Percentiles rank a stretch among this genome's conserved stretches.
phyloP scores from a whole-genome alignment of 2,329 filamentous ascomycete species.

The Scedosporium dehoogii region DNA sequence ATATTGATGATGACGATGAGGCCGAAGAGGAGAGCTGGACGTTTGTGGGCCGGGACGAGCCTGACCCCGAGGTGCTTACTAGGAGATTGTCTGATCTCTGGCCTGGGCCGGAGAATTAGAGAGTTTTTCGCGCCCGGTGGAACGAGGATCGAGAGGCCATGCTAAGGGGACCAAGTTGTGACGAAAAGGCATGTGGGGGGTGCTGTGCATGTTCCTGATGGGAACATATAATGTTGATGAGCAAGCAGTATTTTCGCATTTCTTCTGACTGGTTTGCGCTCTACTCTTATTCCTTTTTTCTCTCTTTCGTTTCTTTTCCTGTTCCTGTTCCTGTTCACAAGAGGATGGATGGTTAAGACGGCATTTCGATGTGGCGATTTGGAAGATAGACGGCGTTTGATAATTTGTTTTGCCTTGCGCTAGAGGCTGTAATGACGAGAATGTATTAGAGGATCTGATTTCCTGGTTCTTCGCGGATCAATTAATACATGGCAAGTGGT shows the following conservation, averaged over 20 bases:
- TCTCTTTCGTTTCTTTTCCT: background rate
- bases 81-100: constrained; percentile 22
- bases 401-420: background rate
- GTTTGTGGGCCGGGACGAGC: constrained; percentile 57
- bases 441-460: background rate
- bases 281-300: background rate
- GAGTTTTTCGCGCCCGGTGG: background rate
- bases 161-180: background rate
- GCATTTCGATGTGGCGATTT: background rate
- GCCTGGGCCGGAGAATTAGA: constrained; percentile 3
- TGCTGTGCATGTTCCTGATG: background rate
- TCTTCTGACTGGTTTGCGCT: background rate
- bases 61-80: constrained; percentile 32
- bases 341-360: too few species aligned
- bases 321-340: background rate
- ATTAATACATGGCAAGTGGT: too few species aligned
- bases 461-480: background rate
- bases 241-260: too few species aligned
- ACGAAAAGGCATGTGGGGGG: background rate
- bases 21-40: constrained; percentile 84
- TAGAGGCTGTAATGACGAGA: background rate
- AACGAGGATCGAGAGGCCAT: background rate
- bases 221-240: too few species aligned
- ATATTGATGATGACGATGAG: constrained; percentile 40
- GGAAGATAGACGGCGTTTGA: background rate